Base-by-base conservation (phyloP, 2,329 filamentous ascomycete genomes). In the Paecilomyces variotii region DNA sequence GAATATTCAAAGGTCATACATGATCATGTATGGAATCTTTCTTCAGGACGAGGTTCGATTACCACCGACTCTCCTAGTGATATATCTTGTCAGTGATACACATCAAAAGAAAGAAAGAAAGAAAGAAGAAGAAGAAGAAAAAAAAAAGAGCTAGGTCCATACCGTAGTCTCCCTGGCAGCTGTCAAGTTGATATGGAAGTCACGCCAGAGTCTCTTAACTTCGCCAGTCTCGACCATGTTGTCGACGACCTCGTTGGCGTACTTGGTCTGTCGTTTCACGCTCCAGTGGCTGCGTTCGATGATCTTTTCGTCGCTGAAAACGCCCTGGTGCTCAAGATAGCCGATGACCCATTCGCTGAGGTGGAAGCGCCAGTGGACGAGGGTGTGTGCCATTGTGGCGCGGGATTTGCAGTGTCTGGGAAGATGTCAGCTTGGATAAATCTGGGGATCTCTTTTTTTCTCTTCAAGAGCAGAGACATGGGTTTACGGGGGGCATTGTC, bases 311-410 rank as follows among this genome's bases (percentile, higher is more conserved):
- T 84, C 74, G 0, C 76, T 76, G 62, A 87, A 78, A 62, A 87
- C 80, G 0, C 84, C 85, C 59, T 86, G 79, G 1, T 71, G 71
- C 26, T 79, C 72, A 0, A 94, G 82, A 56, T 82, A 84, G 28
- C 81, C 79, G 26, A 87, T 78, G 0, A 92, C 86, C 81, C 83
- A 89, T 62, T 87, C 81, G 67, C 89, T 87, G n/a, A 93, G 82
- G 53, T 86, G 83, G 60, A 83, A 84, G 58, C 87, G 87, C 90
- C 90, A 92, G 73, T 94, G 90, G 3, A 85, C 80, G 2, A 93
- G 79, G 0, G 81, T 82, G 67, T 93, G 89, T 0, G 88, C 87
- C 45, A 86, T 86, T 62, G 85, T 79, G 0, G 89, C 88, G 63
- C 87, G 87, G 32, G 76, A 74, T 66, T 81, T 83, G 75, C 86